Evolutionary conservation across 805 yeast species (phyloP), one percentile per base, ranked within the genome.

Genomic region (Kregervanrija delftensis): DNA sequence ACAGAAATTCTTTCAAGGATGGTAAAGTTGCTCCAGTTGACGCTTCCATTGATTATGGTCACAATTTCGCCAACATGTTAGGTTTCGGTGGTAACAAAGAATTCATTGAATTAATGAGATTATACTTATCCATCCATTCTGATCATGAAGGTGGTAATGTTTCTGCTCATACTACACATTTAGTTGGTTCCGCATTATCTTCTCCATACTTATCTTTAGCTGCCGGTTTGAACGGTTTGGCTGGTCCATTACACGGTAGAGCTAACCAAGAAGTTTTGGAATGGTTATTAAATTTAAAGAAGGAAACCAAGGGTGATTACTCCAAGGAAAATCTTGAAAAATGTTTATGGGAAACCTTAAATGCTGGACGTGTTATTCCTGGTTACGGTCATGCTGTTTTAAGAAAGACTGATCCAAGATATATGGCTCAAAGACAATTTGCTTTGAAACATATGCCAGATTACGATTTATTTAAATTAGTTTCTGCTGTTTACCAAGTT

Each of bases 71-170:
- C 48, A 77, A 79, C 56, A 73, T 72, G 71, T 68, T 77, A 50
- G 83, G 83, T 49, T 74, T 63, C 63, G 79, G 81, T 54, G 67
- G 67, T 47, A 77, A 80, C 68, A 71, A 72, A 54, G 88, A 83
- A 63, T 85, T 85, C 62, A 76, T 79, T 47, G 90, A 85, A 65
- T 74, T 86, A 58, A 78, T 85, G 80, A 80, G 95, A 71, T 72
- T 86, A 55, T 85, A 85, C 74, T 67, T 84, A 60, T 79, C 91
- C 49, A 80, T 85, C 62, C 95, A 85, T 73, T 77, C 88, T 45
- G 95, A 85, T 65, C 95, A 85, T 71, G 95, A 85, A 73, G 95
- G 93, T 70, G 93, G 93, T 67, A 84, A 84, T 63, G 93, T 84
- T 49, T 81, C 88, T 50, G 93, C 93, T 40, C 93, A 84, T 71